Conservation (phyloP, 345 rosid genomes). For the Mallotus nudiflorus region DNA sequence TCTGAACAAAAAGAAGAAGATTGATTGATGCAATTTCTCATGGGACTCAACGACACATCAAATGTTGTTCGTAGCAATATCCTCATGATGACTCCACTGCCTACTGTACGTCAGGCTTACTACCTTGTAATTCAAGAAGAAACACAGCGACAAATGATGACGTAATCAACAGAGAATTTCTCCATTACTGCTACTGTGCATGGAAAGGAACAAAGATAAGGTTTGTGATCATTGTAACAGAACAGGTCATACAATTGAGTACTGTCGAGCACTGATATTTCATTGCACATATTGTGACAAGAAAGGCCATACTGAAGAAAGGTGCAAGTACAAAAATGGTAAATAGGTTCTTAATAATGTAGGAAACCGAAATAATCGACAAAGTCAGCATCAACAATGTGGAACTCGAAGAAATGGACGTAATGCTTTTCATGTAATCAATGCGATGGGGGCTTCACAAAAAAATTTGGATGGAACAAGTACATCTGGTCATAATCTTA, state of each 20-base stretch:
- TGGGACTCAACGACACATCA: background rate
- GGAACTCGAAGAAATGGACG: background rate
- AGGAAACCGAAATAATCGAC: too few relatives aligned
- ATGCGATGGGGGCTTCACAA: background rate
- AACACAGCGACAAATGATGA: background rate
- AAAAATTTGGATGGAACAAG: background rate
- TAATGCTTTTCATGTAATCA: background rate
- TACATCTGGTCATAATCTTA: background rate
- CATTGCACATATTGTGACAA: background rate
- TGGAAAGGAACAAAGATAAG: background rate
- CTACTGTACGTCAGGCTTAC: background rate
- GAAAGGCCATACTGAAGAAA: background rate
- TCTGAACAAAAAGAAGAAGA: constrained; percentile 22
- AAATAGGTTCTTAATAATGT: background rate
- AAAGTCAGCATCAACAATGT: background rate
- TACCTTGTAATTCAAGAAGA: background rate
- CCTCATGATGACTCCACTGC: background rate
- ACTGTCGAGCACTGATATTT: background rate
- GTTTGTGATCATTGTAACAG: background rate
- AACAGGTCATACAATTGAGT: background rate
- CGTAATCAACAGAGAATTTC: background rate
- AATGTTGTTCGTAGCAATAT: background rate
- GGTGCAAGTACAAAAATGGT: too few relatives aligned
- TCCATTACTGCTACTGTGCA: background rate
- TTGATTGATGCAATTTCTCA: background rate